Evolutionary conservation across 768 basidiomycete genomes (phyloP), one percentile per base, ranked within the genome.

Genomic region (Russula brevipes): DNA sequence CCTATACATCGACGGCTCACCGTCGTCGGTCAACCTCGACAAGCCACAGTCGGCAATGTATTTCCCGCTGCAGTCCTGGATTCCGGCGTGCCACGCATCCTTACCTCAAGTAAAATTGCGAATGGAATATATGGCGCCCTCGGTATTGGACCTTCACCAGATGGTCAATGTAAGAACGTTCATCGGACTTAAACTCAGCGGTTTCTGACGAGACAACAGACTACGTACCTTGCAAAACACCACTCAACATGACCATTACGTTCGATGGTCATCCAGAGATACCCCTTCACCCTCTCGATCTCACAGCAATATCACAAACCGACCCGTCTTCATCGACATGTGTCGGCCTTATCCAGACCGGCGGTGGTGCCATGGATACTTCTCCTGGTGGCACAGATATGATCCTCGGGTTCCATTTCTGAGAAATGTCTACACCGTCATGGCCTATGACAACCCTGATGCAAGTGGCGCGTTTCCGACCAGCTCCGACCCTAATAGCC

Each of bases 361-460:
- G 78, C 16, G 79, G 81, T 46, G 63, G 73, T 10, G 67, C 73
- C 14, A 78, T 88, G 50, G 67, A 73, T 11, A 70, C 68, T 2
- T 66, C 77, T 0, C 60, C 67, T 16, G 72, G 76, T 14, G 74
- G 83, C 17, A 35, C 59, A 2, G 89, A 91, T 72, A 85, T 92
- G 75, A 78, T 92, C 61, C 83, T 92, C 44, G 90, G 89, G 86
- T 89, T 0, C 85, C 89, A 0, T 92, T 92, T 71, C 75, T 92
- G 69, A 80, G 88, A 11, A 91, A 85, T 69, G 80, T 83, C 4
- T 92, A 93, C 70, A 86, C 83, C 12, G 88, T 93, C 65, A 81
- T 91, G 80, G 85, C 85, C 0, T 89, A 86, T 70, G 77, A 81
- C 51, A 62, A 69, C 0, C 85, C 85, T 2, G 69, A 75, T 52